phyloP scores from a whole-genome alignment of 306 rosid species.

The Pterocarpus santalinus region DNA sequence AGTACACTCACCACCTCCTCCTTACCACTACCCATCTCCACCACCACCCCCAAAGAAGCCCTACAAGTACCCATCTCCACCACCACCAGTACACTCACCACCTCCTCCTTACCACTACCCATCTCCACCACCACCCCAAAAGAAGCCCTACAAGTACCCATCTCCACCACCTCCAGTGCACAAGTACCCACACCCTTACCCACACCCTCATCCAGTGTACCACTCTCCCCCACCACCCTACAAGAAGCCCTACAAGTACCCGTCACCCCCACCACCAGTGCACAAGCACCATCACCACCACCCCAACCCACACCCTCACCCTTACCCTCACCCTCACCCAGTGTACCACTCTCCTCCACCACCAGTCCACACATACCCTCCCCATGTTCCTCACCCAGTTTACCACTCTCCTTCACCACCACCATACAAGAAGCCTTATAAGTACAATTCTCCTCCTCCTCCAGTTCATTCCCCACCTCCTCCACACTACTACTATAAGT shows the following conservation, averaged over 20 bases:
- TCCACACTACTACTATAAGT: conserved; percentile 15
- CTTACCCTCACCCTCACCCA: conserved; percentile 50
- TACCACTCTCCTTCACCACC: conserved; percentile 48
- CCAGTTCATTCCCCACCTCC: conserved; percentile 11
- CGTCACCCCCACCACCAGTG: not conserved
- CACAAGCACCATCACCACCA: conserved; percentile 40
- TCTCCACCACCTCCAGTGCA: not conserved
- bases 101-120: not conserved
- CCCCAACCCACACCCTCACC: conserved; percentile 48
- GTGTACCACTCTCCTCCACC: not conserved
- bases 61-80: not conserved
- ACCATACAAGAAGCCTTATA: conserved; percentile 8
- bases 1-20: not conserved
- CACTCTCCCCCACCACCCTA: conserved; percentile 44
- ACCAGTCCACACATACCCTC: conserved; percentile 9
- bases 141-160: not conserved
- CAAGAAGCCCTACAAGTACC: not conserved
- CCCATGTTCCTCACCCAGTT: conserved; percentile 27
- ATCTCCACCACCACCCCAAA: not conserved
- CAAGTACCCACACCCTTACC: not conserved
- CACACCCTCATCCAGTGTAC: conserved; percentile 17
- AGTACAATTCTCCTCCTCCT: conserved; percentile 37
- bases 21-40: not conserved
- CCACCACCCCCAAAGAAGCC: not conserved
- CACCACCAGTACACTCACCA: conserved; percentile 45